Evolutionary conservation across 2,329 filamentous ascomycete species (phyloP), one percentile per base, ranked within the genome.

Genomic region (Metarhizium album): DNA sequence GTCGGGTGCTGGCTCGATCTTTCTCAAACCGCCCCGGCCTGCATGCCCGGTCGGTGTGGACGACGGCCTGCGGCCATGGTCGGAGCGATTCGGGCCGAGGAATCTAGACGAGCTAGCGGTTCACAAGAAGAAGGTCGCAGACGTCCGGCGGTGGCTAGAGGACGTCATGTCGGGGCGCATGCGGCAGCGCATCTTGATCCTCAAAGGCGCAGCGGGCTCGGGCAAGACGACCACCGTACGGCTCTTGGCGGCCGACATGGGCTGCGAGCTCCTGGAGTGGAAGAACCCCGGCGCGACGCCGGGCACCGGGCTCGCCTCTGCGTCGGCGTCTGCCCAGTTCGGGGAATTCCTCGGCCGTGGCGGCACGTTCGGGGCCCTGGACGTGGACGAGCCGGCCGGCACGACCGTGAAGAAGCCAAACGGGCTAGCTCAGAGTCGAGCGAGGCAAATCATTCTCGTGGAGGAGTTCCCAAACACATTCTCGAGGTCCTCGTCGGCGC

Each of bases 201-300:
- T 98, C 42, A 95, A 94, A 66, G 93, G 93, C 11, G 83, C 90
- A 33, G 90, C 93, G 42, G 93, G 93, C 20, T 87, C 87, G 33
- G 93, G 89, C 29, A 98, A 98, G 70, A 97, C 93, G 1, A 90
- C 89, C 0, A 95, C 91, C 0, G 63, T 97, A 48, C 79, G 79
- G 11, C 71, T 95, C 22, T 75, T 98, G 35, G 85, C 90, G 4
- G 81, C 81, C 55, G 80, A 86, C n/a, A 73, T 97, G 71, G 79
- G 77, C 2, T 83, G 86, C 53, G 80, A 90, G 55, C 70, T 97
- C 29, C 71, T 93, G 31, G 90, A 97, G 67, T 98, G 93, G 93
- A 86, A 82, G 62, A 96, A 95, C 63, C 90, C 91, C 1, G 74
- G 79, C 1, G 79, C 77, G 1, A 78, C 78, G 1, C 63, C 74